Evolutionary conservation across 73 alveolate species (phyloP), one percentile per base, ranked within the genome.

Genomic region (Strombidium stylifer): DNA sequence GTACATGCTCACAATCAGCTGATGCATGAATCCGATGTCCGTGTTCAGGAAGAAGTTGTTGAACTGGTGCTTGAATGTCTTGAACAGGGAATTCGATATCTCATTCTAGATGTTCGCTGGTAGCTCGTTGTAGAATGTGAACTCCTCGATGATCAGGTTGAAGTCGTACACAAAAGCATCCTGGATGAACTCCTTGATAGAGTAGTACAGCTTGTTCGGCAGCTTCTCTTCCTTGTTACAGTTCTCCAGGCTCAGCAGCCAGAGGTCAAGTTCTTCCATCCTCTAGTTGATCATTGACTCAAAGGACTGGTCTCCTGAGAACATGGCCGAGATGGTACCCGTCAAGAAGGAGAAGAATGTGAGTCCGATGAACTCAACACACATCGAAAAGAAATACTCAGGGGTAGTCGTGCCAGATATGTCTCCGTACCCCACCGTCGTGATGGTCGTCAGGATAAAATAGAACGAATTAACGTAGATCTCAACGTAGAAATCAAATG

Each of bases 331-430:
- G 19, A 52, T 20, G 24, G 66, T 27, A 25, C 36, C 66, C 41
- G 23, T 48, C 16, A 52, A 27, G 66, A 52, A 52, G 24, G 66
- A 52, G 36, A 52, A 52, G 48, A 52, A 52, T 2, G 36, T 18
- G 8, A 52, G 24, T 7, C 53, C 53, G 24, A 41, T 14, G 20
- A 41, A 41, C 53, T n/a, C n/a, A n/a, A n/a, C n/a, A n/a, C n/a
- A n/a, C n/a, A n/a, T n/a, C n/a, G n/a, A n/a, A n/a, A n/a, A n/a
- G n/a, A n/a, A n/a, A n/a, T n/a, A n/a, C n/a, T n/a, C n/a, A n/a
- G n/a, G n/a, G n/a, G n/a, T n/a, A n/a, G n/a, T n/a, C n/a, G n/a
- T n/a, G n/a, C n/a, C n/a, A n/a, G n/a, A n/a, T n/a, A n/a, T n/a
- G n/a, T n/a, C n/a, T n/a, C n/a, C n/a, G n/a, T n/a, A n/a, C n/a